Percentiles rank a stretch among this genome's conserved stretches.
These are phyloP conservation scores for Volvox africanus DNA, from an alignment of 139 green algal genomes.

Conservation along the genomic window DNA sequence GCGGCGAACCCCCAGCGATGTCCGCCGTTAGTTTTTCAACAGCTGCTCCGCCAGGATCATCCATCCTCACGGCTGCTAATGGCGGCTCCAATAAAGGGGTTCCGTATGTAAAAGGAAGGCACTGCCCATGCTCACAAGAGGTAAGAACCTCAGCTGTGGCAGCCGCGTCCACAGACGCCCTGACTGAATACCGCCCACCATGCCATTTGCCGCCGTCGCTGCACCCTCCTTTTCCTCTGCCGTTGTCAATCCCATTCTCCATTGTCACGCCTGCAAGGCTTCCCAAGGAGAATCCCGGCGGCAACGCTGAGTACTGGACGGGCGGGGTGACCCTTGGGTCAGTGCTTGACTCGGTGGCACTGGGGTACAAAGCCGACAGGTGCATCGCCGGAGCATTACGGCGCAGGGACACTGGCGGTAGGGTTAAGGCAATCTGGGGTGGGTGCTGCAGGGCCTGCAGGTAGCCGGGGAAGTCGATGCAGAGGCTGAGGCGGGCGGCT, in stretches of 20 bases:
- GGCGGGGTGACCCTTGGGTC: neutral
- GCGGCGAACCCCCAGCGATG: too few species aligned
- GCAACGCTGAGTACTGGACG: neutral
- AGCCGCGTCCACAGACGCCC: neutral
- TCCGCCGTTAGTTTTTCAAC: too few species aligned
- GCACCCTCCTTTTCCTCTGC: neutral
- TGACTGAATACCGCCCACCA: neutral
- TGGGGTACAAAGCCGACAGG: neutral
- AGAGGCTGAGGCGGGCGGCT: neutral
- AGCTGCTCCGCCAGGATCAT: too few species aligned
- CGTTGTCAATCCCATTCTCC: too few species aligned
- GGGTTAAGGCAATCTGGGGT: too few species aligned
- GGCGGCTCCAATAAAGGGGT: neutral
- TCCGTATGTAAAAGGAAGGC: too few species aligned
- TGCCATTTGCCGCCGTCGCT: neutral
- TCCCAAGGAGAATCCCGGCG: neutral
- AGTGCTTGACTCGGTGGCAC: neutral
- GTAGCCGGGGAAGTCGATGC: constrained; percentile 8
- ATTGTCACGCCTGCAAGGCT: neutral
- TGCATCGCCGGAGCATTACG: too few species aligned
- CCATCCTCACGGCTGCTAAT: neutral
- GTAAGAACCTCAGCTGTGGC: neutral
- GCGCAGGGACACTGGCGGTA: too few species aligned
- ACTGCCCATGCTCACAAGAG: neutral
- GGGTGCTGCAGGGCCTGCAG: neutral